Conservation (phyloP, 1,139 yeast genomes). For the Blastobotrys proliferans region DNA sequence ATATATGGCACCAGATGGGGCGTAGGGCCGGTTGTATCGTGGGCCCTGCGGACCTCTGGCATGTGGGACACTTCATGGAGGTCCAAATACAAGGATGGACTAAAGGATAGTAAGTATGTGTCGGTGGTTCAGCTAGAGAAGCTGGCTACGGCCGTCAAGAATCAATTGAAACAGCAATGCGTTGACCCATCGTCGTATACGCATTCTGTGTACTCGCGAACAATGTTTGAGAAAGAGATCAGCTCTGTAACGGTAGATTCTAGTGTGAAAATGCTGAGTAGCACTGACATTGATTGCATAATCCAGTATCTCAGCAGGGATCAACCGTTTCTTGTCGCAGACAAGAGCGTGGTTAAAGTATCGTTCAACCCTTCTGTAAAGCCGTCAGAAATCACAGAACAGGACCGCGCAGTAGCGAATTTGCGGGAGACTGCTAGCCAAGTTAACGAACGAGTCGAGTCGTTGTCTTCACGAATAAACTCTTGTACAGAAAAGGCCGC, state of each 20-base stretch:
- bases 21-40: constrained; percentile 19
- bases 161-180: constrained; percentile 12
- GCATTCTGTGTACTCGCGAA: constrained; percentile 25
- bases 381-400: constrained; percentile 26
- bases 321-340: constrained; percentile 19
- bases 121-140: constrained; percentile 21
- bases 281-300: constrained; percentile 28
- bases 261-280: constrained; percentile 13
- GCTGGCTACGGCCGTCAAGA: constrained; percentile 21
- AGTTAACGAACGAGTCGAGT: constrained; percentile 27
- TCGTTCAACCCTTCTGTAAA: no score
- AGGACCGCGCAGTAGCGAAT: constrained; percentile 32
- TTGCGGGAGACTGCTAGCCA: constrained; percentile 28
- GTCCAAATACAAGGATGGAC: constrained; percentile 20
- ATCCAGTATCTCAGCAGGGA: constrained; percentile 31
- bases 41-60: constrained; percentile 25
- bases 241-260: not conserved
- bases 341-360: constrained; percentile 25
- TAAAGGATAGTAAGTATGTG: constrained; percentile 29
- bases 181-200: constrained; percentile 23
- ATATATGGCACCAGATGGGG: constrained; percentile 19
- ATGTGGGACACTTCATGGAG: constrained; percentile 24
- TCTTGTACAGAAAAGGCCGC: constrained; percentile 26
- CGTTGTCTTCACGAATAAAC: constrained; percentile 24
- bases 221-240: constrained; percentile 17